Percentiles rank a stretch among this genome's conserved stretches.
Conservation (phyloP, 345 rosid species). For the Eucalyptus marginata region DNA sequence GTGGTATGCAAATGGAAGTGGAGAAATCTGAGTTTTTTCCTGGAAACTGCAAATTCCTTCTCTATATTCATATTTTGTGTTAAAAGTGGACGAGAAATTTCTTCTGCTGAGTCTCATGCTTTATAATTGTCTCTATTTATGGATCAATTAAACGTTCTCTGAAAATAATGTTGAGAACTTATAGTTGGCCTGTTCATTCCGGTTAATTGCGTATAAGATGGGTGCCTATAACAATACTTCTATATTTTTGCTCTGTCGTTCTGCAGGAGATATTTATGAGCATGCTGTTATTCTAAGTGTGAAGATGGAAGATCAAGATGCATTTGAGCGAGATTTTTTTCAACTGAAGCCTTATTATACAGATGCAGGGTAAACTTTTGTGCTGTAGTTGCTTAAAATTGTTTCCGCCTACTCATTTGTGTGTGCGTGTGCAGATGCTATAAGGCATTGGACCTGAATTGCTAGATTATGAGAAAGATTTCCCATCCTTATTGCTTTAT, state of each 20-base stretch:
- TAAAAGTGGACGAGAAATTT: not conserved
- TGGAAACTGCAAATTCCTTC: not conserved
- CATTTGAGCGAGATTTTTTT: constrained; percentile 91
- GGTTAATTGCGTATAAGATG: not conserved
- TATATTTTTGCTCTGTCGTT: not conserved
- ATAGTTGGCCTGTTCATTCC: not conserved
- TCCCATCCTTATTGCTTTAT: not conserved
- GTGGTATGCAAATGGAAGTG: not conserved
- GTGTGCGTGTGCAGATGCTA: not conserved
- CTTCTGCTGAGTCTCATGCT: not conserved
- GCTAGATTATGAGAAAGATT: not conserved
- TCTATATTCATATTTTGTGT: not conserved
- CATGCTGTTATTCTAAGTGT: constrained; percentile 89
- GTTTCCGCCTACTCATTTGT: not conserved
- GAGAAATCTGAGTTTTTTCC: not conserved
- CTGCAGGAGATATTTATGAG: constrained; percentile 82
- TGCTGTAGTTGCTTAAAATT: not conserved
- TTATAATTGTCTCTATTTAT: not conserved
- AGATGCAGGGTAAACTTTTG: constrained; percentile 57
- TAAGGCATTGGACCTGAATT: not conserved
- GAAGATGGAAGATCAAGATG: constrained; percentile 86
- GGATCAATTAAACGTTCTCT: not conserved
- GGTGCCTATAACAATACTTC: not conserved
- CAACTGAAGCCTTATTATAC: constrained; percentile 94
- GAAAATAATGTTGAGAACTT: not conserved